Evolutionary conservation across 495 filamentous ascomycete species (phyloP).

Genomic region (Hyaloscypha bicolor): DNA sequence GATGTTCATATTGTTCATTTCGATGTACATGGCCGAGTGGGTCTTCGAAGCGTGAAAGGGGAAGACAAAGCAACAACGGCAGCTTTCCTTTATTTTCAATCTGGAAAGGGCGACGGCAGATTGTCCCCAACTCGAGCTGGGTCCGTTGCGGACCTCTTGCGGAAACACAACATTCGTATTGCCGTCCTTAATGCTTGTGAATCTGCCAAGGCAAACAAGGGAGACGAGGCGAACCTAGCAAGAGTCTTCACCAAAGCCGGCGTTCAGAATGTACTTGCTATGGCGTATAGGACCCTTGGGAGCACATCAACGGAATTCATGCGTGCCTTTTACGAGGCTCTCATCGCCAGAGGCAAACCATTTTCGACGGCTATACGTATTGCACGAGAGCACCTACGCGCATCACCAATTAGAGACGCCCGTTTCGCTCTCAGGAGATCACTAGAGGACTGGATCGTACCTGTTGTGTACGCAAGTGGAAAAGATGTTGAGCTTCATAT

Average conservation of each 20-base stretch:
- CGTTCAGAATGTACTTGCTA: not conserved
- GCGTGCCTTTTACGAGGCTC: not conserved
- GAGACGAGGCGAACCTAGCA: not conserved
- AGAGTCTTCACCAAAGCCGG: not conserved
- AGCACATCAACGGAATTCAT: not conserved
- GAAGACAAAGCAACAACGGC: not conserved
- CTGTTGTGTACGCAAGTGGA: not conserved
- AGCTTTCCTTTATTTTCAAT: not conserved
- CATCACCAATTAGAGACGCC: not conserved
- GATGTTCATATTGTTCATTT: not conserved
- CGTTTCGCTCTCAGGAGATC: not conserved
- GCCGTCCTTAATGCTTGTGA: not conserved
- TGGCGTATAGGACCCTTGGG: not conserved
- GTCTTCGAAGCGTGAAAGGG: not conserved
- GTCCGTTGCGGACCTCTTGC: not conserved
- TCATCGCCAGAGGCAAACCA: not conserved
- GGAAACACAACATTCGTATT: not conserved
- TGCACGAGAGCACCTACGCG: not conserved
- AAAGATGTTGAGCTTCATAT: constrained; percentile 5
- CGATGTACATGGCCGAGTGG: not conserved
- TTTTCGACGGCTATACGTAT: not conserved
- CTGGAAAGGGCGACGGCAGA: not conserved
- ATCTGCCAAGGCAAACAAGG: not conserved
- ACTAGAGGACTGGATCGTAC: constrained; percentile 1
- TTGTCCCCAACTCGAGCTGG: no score